Conservation (phyloP, 495 filamentous ascomycete genomes). For the Aspergillus biplanus region DNA sequence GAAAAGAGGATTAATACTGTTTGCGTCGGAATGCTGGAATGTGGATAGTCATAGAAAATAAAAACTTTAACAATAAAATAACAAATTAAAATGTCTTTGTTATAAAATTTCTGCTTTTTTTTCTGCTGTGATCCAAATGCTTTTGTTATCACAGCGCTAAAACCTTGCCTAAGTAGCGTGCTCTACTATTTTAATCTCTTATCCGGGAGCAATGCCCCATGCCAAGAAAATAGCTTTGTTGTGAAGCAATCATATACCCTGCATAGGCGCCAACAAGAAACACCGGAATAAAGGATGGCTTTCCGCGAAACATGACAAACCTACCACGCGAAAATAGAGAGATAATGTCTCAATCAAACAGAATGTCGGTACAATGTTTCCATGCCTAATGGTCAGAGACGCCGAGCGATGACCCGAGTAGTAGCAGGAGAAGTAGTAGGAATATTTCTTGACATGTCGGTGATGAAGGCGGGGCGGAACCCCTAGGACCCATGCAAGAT, state of each 20-base stretch:
- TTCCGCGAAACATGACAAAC: not conserved
- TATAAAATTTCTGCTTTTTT: not conserved
- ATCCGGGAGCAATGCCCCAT: not conserved
- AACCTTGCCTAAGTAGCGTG: not conserved
- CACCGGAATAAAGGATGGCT: not conserved
- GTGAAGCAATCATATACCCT: not conserved
- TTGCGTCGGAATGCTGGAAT: too few species aligned
- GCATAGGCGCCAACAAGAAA: not conserved
- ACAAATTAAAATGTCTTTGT: not conserved
- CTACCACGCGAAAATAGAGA: not conserved
- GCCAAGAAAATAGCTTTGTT: not conserved
- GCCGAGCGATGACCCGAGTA: not conserved
- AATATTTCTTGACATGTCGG: too few species aligned
- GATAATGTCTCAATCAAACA: not conserved
- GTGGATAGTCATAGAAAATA: too few species aligned
- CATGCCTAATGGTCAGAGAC: not conserved
- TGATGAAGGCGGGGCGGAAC: too few species aligned
- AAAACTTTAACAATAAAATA: not conserved
- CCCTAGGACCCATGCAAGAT: too few species aligned
- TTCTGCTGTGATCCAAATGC: not conserved
- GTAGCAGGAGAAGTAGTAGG: too few species aligned
- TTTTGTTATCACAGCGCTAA: not conserved
- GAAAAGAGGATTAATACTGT: too few species aligned
- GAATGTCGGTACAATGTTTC: not conserved
- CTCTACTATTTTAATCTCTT: too few species aligned